Evolutionary conservation across 352 stramenopile genomes (phyloP).

Genomic region (Globisporangium ultimum): DNA sequence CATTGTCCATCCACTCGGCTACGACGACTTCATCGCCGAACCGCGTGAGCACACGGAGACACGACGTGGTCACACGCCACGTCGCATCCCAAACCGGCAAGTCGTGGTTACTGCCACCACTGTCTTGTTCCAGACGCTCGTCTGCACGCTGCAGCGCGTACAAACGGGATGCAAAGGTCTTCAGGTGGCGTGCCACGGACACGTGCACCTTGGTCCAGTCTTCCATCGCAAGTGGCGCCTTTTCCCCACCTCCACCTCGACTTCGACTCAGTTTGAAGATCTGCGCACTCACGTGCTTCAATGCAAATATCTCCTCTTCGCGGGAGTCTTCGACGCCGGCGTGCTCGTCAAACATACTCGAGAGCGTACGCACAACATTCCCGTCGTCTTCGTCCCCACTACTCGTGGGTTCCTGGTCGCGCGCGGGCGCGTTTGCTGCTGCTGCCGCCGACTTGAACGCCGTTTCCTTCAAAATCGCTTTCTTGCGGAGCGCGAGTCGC

Average conservation of each 20-base stretch:
- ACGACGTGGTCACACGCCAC: slow-evolving; percentile 25
- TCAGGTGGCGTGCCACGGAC: slow-evolving; percentile 6
- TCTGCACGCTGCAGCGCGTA: slow-evolving; percentile 3
- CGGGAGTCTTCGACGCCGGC: slow-evolving; percentile 7
- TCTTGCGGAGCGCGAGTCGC: slow-evolving; percentile 34
- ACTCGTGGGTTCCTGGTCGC: background rate
- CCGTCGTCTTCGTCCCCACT: slow-evolving; percentile 1
- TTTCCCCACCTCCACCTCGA: background rate
- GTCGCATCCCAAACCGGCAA: slow-evolving; percentile 33
- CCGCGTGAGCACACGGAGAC: slow-evolving; percentile 15
- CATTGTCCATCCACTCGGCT: background rate
- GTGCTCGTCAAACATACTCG: slow-evolving; percentile 16
- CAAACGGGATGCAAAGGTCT: slow-evolving; percentile 4
- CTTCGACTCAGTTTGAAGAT: slow-evolving; percentile 12
- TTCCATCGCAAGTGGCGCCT: background rate
- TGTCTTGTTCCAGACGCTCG: slow-evolving; percentile 8
- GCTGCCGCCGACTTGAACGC: background rate
- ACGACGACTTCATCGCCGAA: background rate
- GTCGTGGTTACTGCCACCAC: background rate
- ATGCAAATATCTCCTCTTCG: slow-evolving; percentile 5
- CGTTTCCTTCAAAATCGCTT: slow-evolving; percentile 38
- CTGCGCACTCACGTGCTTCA: slow-evolving; percentile 18
- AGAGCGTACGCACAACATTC: slow-evolving; percentile 9
- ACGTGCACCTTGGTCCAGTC: slow-evolving; percentile 3
- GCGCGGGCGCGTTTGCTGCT: slow-evolving; percentile 2